Evolutionary conservation across 768 basidiomycete species (phyloP).

Genomic region (Boletales sp.): DNA sequence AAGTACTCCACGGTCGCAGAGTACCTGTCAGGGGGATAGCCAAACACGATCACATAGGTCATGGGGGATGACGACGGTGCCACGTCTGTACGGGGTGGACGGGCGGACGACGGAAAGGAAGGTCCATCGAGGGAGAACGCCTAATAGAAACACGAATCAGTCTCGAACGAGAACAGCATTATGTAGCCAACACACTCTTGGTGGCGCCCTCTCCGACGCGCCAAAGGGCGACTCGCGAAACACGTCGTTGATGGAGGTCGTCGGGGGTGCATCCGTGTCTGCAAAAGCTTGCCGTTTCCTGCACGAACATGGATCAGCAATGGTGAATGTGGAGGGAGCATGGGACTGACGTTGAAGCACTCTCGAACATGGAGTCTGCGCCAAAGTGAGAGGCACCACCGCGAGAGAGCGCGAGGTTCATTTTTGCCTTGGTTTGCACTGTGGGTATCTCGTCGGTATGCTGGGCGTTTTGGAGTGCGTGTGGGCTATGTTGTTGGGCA

Average conservation of each 20-base stretch:
- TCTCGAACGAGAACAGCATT: not conserved
- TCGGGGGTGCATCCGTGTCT: slow-evolving; percentile 82
- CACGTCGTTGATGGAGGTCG: slow-evolving; percentile 70
- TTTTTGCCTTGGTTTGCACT: slow-evolving; percentile 77
- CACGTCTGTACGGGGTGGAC: slow-evolving; percentile 22
- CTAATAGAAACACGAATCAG: slow-evolving; percentile 1
- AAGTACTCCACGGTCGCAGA: slow-evolving; percentile 71
- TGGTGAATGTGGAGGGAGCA: not conserved
- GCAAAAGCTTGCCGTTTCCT: slow-evolving; percentile 61
- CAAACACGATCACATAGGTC: slow-evolving; percentile 75
- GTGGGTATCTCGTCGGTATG: slow-evolving; percentile 71
- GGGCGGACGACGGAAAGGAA: slow-evolving; percentile 11
- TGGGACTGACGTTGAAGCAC: slow-evolving; percentile 34
- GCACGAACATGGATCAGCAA: slow-evolving; percentile 8
- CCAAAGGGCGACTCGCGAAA: slow-evolving; percentile 47
- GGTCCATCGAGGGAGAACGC: slow-evolving; percentile 21
- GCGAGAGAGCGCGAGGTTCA: slow-evolving; percentile 65
- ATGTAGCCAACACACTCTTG: slow-evolving; percentile 15
- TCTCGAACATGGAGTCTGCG: slow-evolving; percentile 83
- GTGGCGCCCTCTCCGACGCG: slow-evolving; percentile 22
- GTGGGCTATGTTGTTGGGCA: slow-evolving; percentile 58
- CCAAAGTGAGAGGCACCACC: slow-evolving; percentile 71
- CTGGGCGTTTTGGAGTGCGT: slow-evolving; percentile 52
- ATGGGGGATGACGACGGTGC: slow-evolving; percentile 37
- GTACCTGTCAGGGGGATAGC: slow-evolving; percentile 83